Percentiles rank a stretch among this genome's conserved stretches.
Conservation (phyloP, 192 early-diverging fungal species). For the Jimgerdemannia flammicorona region DNA sequence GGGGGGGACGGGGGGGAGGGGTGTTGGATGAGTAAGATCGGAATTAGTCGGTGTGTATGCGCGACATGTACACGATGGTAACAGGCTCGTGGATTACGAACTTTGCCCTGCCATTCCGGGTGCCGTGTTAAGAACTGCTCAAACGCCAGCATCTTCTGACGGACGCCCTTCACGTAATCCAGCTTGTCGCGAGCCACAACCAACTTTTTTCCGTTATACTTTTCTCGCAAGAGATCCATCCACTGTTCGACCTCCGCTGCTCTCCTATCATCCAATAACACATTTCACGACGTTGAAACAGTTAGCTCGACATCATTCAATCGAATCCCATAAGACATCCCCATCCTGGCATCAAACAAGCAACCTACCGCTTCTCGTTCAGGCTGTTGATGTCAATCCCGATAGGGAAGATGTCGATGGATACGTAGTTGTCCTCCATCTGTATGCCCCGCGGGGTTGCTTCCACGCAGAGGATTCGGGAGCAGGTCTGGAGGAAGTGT, state of each 20-base stretch:
- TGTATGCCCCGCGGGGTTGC: conserved; percentile 83
- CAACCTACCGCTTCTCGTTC: conserved; percentile 56
- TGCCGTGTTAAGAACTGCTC: conserved; percentile 82
- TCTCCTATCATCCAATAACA: conserved; percentile 11
- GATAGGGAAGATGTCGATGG: conserved; percentile 93
- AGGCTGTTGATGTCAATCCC: conserved; percentile 79
- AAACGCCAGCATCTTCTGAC: conserved; percentile 91
- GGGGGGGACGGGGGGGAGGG: no score
- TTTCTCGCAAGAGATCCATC: conserved; percentile 71
- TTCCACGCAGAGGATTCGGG: conserved; percentile 85
- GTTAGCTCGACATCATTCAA: no score
- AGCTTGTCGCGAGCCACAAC: conserved; percentile 95
- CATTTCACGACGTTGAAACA: no score
- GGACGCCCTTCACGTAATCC: conserved; percentile 93
- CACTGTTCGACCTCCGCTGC: conserved; percentile 73
- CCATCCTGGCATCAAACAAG: conserved; percentile 3
- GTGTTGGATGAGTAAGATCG: no score
- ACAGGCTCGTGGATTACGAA: conserved; percentile 1
- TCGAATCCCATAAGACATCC: no score
- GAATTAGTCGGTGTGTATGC: no score
- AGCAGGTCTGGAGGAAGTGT: conserved; percentile 87
- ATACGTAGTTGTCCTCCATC: conserved; percentile 72
- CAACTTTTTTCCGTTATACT: conserved; percentile 90
- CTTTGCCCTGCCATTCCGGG: conserved; percentile 89
- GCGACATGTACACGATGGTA: no score